Conservation (phyloP, 768 basidiomycete genomes). For the Xerocomellus intermedius region DNA sequence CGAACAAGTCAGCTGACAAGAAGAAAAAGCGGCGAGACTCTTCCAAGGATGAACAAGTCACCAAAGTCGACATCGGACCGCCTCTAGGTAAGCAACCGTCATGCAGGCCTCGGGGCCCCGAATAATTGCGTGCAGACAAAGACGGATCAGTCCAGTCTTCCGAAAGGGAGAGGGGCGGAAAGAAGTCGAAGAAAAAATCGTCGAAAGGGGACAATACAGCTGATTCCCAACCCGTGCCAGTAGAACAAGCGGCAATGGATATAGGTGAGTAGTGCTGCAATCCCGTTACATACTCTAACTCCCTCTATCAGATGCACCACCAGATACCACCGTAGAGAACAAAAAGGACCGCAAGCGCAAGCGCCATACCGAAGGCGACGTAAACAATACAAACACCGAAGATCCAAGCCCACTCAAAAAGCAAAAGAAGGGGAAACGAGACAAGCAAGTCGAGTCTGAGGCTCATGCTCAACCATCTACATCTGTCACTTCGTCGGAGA, state of each 20-base stretch:
- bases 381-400: not conserved
- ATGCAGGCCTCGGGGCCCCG: not conserved
- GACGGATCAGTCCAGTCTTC: slow-evolving; percentile 3
- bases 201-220: not conserved
- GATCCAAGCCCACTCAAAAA: slow-evolving; percentile 19
- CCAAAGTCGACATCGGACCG: not conserved
- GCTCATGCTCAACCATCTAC: not conserved
- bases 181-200: slow-evolving; percentile 16
- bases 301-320: not conserved
- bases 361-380: slow-evolving; percentile 7
- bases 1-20: slow-evolving; percentile 30
- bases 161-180: not conserved
- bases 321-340: slow-evolving; percentile 7
- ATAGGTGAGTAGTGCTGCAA: not conserved
- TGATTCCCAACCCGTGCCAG: not conserved
- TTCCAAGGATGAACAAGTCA: not conserved
- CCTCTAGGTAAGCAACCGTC: not conserved
- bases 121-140: not conserved
- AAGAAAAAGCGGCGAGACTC: slow-evolving; percentile 36
- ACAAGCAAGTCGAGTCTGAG: slow-evolving; percentile 3
- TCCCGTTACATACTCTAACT: not conserved
- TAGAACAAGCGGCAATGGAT: not conserved
- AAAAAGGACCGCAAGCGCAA: slow-evolving; percentile 30
- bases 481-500: not conserved
- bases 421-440: slow-evolving; percentile 28